A percentile compares a stretch with the other conserved stretches of the same genome.
These are phyloP conservation scores for Arachis hypogaea DNA, from an alignment of 306 rosid species.

Conservation along the genomic window DNA sequence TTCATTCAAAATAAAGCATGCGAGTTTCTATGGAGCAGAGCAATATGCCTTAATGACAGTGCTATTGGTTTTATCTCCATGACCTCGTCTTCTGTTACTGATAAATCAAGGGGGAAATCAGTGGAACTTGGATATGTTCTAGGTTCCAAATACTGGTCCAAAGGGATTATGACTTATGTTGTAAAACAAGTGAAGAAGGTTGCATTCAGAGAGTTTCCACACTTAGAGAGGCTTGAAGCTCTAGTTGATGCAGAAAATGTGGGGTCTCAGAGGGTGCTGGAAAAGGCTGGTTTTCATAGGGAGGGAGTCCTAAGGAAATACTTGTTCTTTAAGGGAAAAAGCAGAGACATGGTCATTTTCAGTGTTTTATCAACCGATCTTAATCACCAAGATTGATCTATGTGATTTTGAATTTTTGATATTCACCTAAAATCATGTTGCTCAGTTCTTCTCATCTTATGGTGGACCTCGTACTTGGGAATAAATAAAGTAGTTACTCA, in stretches of 20 bases:
- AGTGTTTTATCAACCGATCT: conserved; percentile 53
- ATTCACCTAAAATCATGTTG: neutral
- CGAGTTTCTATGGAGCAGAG: conserved; percentile 56
- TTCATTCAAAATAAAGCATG: conserved; percentile 43
- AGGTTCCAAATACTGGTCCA: conserved; percentile 71
- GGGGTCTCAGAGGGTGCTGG: conserved; percentile 71
- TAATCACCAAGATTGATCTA: neutral
- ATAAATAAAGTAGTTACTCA: neutral
- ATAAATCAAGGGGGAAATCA: conserved; percentile 41
- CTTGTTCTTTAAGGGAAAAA: conserved; percentile 44
- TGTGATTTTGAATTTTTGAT: neutral
- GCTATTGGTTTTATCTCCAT: conserved; percentile 63
- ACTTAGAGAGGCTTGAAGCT: conserved; percentile 80
- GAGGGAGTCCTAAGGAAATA: conserved; percentile 72
- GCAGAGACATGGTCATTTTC: conserved; percentile 57
- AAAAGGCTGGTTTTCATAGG: conserved; percentile 68
- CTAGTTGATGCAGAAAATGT: conserved; percentile 64
- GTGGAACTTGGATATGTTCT: conserved; percentile 67
- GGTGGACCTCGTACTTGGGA: conserved; percentile 39
- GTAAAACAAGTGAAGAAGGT: conserved; percentile 56
- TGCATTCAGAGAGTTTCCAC: conserved; percentile 53
- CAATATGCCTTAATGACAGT: conserved; percentile 57
- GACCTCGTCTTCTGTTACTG: conserved; percentile 32
- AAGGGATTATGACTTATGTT: conserved; percentile 64
- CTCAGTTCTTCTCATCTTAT: too few species aligned